Conservation (phyloP, 2,329 filamentous ascomycete species). For the Clonostachys solani region DNA sequence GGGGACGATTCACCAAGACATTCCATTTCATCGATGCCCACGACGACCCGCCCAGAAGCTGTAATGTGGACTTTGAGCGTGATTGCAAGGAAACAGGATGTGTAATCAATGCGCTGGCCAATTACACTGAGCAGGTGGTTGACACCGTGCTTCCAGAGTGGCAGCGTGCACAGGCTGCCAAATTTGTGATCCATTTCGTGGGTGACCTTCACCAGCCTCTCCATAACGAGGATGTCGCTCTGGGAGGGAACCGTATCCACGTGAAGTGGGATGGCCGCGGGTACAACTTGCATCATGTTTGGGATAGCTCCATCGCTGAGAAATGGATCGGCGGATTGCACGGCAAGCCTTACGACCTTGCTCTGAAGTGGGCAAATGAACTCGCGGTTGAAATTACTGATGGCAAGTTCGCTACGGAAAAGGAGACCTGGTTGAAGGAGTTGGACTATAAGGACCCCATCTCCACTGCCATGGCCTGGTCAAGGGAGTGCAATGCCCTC, state of each 20-base stretch:
- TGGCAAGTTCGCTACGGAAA: conserved; percentile 49
- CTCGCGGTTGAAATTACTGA: conserved; percentile 49
- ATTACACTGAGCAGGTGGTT: conserved; percentile 54
- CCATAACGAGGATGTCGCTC: conserved; percentile 58
- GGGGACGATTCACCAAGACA: conserved; percentile 55
- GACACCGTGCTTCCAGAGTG: conserved; percentile 36
- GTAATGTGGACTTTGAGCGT: conserved; percentile 52
- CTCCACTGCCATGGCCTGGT: conserved; percentile 58
- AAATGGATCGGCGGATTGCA: conserved; percentile 54
- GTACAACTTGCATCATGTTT: conserved; percentile 68
- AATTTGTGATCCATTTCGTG: conserved; percentile 65
- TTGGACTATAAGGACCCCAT: conserved; percentile 49
- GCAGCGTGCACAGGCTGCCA: conserved; percentile 54
- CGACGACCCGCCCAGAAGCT: conserved; percentile 53
- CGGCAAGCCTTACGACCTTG: conserved; percentile 43
- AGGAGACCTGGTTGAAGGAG: conserved; percentile 51
- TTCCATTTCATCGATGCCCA: conserved; percentile 70
- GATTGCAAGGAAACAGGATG: conserved; percentile 62
- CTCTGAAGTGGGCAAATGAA: conserved; percentile 50
- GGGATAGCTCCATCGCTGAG: conserved; percentile 68
- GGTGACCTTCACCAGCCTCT: conserved; percentile 68
- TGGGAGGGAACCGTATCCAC: conserved; percentile 65
- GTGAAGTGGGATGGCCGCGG: conserved; percentile 54
- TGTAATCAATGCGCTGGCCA: conserved; percentile 54
- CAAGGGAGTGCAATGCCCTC: conserved; percentile 55